Conservation (phyloP, 306 rosid genomes). For the Trifolium repens region DNA sequence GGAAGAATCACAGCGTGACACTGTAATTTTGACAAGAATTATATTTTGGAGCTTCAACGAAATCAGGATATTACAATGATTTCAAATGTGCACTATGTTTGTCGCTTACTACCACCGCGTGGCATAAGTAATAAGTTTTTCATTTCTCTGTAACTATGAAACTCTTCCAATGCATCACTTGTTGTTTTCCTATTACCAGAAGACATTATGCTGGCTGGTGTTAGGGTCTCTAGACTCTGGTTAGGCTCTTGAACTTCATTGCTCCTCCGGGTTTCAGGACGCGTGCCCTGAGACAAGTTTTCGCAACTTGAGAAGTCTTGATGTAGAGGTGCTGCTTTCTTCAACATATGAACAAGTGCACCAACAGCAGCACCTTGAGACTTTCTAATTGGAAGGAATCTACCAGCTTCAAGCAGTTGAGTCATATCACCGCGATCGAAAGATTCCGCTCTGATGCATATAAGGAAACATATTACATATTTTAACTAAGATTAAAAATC, state of each 20-base stretch:
- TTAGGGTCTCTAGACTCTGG: conserved; percentile 41
- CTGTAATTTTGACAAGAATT: neutral
- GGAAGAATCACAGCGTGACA: neutral
- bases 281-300: conserved; percentile 32
- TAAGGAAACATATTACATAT: conserved; percentile 17
- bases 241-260: conserved; percentile 43
- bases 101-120: conserved; percentile 47
- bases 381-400: conserved; percentile 61
- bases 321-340: conserved; percentile 83
- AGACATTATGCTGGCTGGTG: conserved; percentile 49
- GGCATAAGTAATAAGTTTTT: conserved; percentile 63
- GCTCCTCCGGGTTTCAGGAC: conserved; percentile 47
- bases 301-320: conserved; percentile 59
- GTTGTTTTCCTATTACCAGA: conserved; percentile 66
- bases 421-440: conserved; percentile 53
- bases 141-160: conserved; percentile 76
- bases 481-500: neutral
- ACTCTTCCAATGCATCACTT: conserved; percentile 88
- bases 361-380: conserved; percentile 92
- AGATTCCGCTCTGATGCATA: conserved; percentile 58
- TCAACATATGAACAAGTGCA: conserved; percentile 72
- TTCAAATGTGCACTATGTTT: conserved; percentile 27
- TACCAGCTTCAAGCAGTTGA: conserved; percentile 63
- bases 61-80: neutral
- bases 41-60: neutral